Conservation (phyloP, 768 basidiomycete genomes). For the Psilocybe cyanescens region DNA sequence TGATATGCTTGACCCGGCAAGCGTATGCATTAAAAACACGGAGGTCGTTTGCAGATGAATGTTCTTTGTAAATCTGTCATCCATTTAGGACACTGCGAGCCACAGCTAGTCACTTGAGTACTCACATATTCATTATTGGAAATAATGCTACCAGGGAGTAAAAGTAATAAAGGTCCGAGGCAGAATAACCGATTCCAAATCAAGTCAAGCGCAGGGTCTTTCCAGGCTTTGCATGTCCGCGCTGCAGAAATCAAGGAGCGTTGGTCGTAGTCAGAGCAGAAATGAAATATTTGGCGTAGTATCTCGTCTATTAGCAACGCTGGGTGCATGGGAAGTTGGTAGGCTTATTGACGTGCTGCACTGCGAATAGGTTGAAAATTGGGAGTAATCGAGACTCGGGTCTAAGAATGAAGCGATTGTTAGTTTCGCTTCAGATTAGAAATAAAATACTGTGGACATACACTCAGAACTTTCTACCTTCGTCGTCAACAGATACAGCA, state of each 20-base stretch:
- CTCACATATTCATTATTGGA: constrained; percentile 38
- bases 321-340: constrained; percentile 32
- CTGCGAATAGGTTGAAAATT: neutral
- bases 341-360: neutral
- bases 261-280: constrained; percentile 30
- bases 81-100: neutral
- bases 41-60: constrained; percentile 22
- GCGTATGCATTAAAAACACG: constrained; percentile 36
- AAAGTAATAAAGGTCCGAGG: constrained; percentile 41
- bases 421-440: too few relatives aligned
- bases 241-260: constrained; percentile 38
- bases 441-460: too few relatives aligned
- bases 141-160: constrained; percentile 35
- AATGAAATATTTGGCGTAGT: constrained; percentile 44
- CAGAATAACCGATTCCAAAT: constrained; percentile 48
- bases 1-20: constrained; percentile 38
- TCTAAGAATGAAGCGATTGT: neutral
- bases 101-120: neutral
- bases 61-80: constrained; percentile 3
- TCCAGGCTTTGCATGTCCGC: constrained; percentile 49
- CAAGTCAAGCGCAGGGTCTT: constrained; percentile 49
- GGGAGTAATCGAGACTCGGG: neutral
- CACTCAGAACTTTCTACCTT: too few relatives aligned
- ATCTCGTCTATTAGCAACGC: constrained; percentile 55
- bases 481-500: too few relatives aligned